Percentiles rank a stretch among this genome's conserved stretches.
phyloP scores from a whole-genome alignment of 331 rosid genomes.

The Erythrophleum ivorense region DNA sequence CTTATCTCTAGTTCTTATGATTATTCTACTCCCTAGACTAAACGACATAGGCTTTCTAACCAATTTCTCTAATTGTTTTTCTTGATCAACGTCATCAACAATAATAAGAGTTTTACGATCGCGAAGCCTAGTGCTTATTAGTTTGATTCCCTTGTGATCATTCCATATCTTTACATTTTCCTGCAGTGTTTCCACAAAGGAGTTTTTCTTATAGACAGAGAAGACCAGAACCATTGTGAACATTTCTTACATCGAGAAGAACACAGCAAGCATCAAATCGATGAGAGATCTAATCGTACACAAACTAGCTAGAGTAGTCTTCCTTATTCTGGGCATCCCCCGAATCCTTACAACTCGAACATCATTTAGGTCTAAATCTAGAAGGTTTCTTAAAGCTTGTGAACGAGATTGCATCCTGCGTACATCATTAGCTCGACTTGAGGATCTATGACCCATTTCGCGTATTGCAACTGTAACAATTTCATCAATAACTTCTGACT shows the following conservation, averaged over 20 bases:
- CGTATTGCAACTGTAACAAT: background rate
- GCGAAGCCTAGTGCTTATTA: too few species aligned
- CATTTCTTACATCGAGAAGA: background rate
- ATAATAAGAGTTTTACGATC: background rate
- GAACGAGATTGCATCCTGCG: too few species aligned
- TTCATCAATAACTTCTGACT: background rate
- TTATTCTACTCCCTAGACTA: constrained; percentile 19
- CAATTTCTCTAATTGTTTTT: constrained; percentile 1
- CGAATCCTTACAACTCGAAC: background rate
- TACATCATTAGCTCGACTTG: background rate
- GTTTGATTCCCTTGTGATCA: background rate
- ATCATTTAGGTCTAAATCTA: background rate
- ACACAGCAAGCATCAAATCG: background rate
- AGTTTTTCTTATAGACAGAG: background rate
- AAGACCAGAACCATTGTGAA: background rate
- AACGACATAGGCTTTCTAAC: background rate
- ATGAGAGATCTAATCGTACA: too few species aligned
- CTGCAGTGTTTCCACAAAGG: background rate
- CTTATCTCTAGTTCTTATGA: constrained; percentile 30
- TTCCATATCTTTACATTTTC: background rate
- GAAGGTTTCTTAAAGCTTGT: background rate
- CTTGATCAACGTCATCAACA: constrained; percentile 27
- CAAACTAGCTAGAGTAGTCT: background rate
- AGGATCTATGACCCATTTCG: background rate
- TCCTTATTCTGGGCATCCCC: background rate